Evolutionary conservation across 257 asterid genomes (phyloP), one percentile per base, ranked within the genome.

Genomic region (Cinchona pubescens): DNA sequence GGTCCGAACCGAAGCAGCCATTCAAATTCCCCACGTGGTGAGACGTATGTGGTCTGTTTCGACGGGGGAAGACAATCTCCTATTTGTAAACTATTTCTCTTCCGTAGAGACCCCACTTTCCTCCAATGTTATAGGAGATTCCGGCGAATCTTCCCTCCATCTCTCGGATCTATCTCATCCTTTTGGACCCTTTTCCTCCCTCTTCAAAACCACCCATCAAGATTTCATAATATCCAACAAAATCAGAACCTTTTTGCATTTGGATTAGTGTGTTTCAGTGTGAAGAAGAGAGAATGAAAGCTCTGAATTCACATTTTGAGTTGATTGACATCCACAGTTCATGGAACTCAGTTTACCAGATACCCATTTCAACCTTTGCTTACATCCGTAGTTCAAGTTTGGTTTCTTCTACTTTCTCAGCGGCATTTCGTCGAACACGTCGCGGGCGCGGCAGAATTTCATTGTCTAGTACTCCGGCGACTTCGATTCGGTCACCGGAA

Each of bases 381-480:
- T 93, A 85, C 72, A 82, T 89, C 5, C 81, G 76, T 18, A 73
- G 78, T 2, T 81, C 83, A 11, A 51, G 69, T 3, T 71, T 78
- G 4, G 69, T 56, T 21, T 42, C 80, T 30, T 80, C 89, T 25
- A n/a, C 83, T 7, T 73, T 89, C 80, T 80, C 90, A 0, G 83
- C 87, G 77, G 93, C 93, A 42, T 79, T 94, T 79, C 96, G 92
- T 80, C 96, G 96, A 87, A 82, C 88, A 21, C 59, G 87, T 67
- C 80, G 88, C 53, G 82, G 86, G 85, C 83, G 74, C 1, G 86
- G 88, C 76, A 86, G 45, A 85, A 79, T 88, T 71, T 75, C 87
- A 58, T 85, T 96, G 25, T 83, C 92, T 56, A 46, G 80, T 4
- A 11, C 85, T n/a, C 88, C 87, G 67, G 81, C 68, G 69, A 74